Percentiles rank a stretch among this genome's conserved stretches.
Conservation (phyloP, 331 rosid species). For the Dryas integrifolia region DNA sequence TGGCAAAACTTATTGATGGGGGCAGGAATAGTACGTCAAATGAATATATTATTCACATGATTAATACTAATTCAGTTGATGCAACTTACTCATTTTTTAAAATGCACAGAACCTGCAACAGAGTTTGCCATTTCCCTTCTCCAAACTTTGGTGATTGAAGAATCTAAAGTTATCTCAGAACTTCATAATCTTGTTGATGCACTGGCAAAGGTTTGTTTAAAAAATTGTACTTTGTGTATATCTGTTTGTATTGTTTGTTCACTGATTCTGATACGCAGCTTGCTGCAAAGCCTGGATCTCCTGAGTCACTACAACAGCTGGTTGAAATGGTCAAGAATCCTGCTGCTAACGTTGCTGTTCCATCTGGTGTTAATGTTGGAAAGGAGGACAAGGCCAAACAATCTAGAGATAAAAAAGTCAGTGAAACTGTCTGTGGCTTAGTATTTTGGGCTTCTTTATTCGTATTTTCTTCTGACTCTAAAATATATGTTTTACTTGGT, state of each 20-base stretch:
- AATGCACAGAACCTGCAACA: constrained; percentile 75
- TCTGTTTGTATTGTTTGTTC: background rate
- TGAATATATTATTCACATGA: background rate
- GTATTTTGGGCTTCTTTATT: background rate
- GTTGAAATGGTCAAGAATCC: constrained; percentile 86
- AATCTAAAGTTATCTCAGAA: constrained; percentile 83
- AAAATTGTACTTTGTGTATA: background rate
- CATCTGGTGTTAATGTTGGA: constrained; percentile 55
- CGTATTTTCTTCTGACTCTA: background rate
- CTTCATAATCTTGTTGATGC: constrained; percentile 95
- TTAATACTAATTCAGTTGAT: constrained; percentile 15
- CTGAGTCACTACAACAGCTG: constrained; percentile 80
- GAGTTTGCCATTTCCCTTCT: constrained; percentile 85
- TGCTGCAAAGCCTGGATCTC: constrained; percentile 86
- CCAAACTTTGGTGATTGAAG: constrained; percentile 69
- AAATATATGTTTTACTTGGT: background rate
- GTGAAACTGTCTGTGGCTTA: constrained; percentile 9
- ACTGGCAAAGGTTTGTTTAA: constrained; percentile 64
- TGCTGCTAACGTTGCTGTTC: constrained; percentile 38
- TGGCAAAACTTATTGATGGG: constrained; percentile 96
- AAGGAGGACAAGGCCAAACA: constrained; percentile 80
- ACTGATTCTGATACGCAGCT: constrained; percentile 49
- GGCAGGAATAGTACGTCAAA: constrained; percentile 86
- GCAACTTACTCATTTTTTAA: constrained; percentile 31
- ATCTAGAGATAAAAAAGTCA: constrained; percentile 77